phyloP scores from a whole-genome alignment of 495 filamentous ascomycete species.

The Aspergillus sclerotioniger region DNA sequence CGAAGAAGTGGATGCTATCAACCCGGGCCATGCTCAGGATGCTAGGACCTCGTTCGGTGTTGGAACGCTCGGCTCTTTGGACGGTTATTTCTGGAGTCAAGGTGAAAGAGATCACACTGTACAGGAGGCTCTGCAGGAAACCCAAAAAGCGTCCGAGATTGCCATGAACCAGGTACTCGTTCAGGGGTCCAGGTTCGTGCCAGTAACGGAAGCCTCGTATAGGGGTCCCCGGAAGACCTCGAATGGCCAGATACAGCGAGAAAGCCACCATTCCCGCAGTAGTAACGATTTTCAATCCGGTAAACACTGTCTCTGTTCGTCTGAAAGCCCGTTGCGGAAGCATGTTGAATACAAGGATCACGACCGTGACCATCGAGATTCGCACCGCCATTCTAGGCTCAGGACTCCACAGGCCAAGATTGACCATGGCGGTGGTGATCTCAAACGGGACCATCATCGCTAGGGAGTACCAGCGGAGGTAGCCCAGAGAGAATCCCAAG shows the following conservation, averaged over 20 bases:
- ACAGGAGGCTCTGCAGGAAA: constrained; percentile 64
- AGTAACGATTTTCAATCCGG: constrained; percentile 75
- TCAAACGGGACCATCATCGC: constrained; percentile 72
- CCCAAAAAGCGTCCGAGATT: constrained; percentile 64
- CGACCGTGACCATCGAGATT: constrained; percentile 65
- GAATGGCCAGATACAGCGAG: constrained; percentile 67
- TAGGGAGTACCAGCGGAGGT: constrained; percentile 55
- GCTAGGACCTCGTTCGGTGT: constrained; percentile 29
- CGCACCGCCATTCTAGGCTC: constrained; percentile 61
- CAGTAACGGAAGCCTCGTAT: constrained; percentile 77
- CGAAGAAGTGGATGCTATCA: constrained; percentile 35
- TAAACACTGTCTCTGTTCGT: constrained; percentile 76
- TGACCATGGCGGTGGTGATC: constrained; percentile 80
- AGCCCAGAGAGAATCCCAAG: constrained; percentile 56
- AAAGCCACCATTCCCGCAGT: constrained; percentile 67
- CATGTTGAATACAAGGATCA: constrained; percentile 72
- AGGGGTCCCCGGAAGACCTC: constrained; percentile 61
- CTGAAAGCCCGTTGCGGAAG: constrained; percentile 77
- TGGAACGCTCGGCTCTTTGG: constrained; percentile 48
- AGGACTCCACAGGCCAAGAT: constrained; percentile 73
- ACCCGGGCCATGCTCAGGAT: constrained; percentile 22
- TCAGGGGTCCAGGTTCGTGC: constrained; percentile 69
- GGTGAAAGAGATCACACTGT: constrained; percentile 53
- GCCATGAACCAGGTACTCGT: constrained; percentile 59
- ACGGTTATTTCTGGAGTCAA: constrained; percentile 56